phyloP scores from a whole-genome alignment of 73 alveolate species.

The Tetrahymena malaccensis region DNA sequence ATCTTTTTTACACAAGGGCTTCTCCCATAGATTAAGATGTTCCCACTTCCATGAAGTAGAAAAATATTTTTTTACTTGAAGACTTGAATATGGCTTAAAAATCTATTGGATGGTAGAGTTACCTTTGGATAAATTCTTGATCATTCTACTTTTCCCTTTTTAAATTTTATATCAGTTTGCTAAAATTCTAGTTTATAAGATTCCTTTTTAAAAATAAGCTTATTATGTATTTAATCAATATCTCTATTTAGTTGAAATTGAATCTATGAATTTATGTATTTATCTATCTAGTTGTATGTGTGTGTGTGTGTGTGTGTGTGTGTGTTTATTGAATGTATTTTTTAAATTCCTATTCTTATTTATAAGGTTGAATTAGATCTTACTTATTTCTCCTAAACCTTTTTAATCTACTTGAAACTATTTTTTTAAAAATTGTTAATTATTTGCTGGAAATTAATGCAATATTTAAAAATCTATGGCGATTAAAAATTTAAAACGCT shows the following conservation, averaged over 20 bases:
- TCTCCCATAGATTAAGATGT: neutral
- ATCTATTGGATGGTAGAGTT: neutral
- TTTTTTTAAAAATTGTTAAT: neutral
- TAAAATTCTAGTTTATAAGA: neutral
- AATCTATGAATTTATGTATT: too few species aligned
- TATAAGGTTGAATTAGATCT: neutral
- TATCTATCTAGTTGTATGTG: too few species aligned
- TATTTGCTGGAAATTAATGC: neutral
- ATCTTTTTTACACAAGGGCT: neutral
- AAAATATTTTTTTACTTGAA: neutral
- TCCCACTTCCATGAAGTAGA: neutral
- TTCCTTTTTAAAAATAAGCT: neutral
- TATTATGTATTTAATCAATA: too few species aligned
- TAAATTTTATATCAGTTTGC: neutral
- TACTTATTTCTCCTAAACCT: neutral
- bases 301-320: neutral
- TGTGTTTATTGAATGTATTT: too few species aligned
- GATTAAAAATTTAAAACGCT: too few species aligned
- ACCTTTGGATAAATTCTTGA: neutral
- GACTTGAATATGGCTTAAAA: neutral
- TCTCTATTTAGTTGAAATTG: neutral
- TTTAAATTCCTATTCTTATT: too few species aligned
- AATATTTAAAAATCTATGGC: too few species aligned
- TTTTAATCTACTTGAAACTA: neutral
- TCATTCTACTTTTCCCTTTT: neutral